Evolutionary conservation across 2,329 filamentous ascomycete genomes (phyloP), one percentile per base, ranked within the genome.

Genomic region (Drechslerella dactyloides): DNA sequence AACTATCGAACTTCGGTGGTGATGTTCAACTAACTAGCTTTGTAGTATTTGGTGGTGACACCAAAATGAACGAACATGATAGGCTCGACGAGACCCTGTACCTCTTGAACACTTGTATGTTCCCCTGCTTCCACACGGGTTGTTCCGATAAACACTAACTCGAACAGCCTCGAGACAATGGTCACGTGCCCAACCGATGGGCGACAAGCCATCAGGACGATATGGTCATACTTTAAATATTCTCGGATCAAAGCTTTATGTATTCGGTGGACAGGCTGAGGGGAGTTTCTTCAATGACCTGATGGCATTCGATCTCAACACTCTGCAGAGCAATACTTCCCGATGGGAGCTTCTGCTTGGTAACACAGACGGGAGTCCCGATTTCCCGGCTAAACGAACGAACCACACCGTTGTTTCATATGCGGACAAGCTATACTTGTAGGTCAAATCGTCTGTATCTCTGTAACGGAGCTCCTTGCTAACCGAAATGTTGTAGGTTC

Each of bases 231-330:
- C 94, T 0, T 81, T 99, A 73, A 99, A 97, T 78, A 97, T 99
- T 44, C 82, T 99, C 1, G 93, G 93, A 24, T 97, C 94, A 70
- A 97, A 96, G 79, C 93, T 99, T 48, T 99, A 91, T 81, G 90
- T 99, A 30, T 99, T 99, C 78, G 94, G 94, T 78, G 94, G 94
- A 56, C 94, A 99, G 78, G 93, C 97, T 0, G 94, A 99, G 79
- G 94, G 93, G 2, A 93, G 89, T 78, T 99, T 99, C 78, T 97
- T 99, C 87, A 99, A 99, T 77, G 94, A 99, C 77, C 83, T 99
- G 15, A 87, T 96, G 33, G 92, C 93, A 8, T 99, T 99, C 77
- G 96, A 99, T 78, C 82, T 99, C 59, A 99, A 99, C 78, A 91
- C 94, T 69, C 83, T 99, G 15, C 94, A 97, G 79, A 91, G 90